Conservation (phyloP, 1,284 basidiomycete genomes). For the Tilletia horrida region DNA sequence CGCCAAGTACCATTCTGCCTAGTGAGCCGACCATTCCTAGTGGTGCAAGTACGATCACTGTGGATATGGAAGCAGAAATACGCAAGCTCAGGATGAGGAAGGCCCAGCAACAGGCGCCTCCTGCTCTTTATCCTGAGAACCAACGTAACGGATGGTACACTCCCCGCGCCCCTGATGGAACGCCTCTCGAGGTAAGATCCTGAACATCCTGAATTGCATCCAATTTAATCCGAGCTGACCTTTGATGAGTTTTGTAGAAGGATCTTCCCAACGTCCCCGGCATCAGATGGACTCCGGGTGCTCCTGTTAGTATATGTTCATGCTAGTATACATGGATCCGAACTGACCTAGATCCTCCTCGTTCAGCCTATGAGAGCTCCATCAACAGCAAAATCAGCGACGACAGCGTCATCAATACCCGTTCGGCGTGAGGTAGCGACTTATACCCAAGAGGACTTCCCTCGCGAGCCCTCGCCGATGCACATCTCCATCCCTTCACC, state of each 20-base stretch:
- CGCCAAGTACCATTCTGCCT: background rate
- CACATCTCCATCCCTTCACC: background rate
- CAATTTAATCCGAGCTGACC: no score
- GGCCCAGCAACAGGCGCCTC: constrained; percentile 25
- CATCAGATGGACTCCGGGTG: constrained; percentile 14
- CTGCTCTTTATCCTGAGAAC: constrained; percentile 14
- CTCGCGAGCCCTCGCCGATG: background rate
- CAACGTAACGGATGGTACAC: constrained; percentile 41
- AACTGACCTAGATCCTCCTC: background rate
- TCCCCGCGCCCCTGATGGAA: constrained; percentile 24
- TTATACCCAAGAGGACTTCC: constrained; percentile 14
- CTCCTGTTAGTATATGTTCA: background rate
- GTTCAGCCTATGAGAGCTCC: constrained; percentile 1
- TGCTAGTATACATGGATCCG: background rate
- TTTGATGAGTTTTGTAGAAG: background rate
- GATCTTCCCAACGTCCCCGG: constrained; percentile 7
- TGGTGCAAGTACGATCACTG: constrained; percentile 19
- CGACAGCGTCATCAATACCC: background rate
- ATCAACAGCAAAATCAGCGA: background rate
- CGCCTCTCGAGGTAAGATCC: background rate
- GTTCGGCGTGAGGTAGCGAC: constrained; percentile 5
- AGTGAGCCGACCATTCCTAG: constrained; percentile 4
- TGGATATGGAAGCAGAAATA: constrained; percentile 48
- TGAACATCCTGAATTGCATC: no score
- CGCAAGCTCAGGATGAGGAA: constrained; percentile 30